Percentiles rank a stretch among this genome's conserved stretches.
Conservation (phyloP, 495 filamentous ascomycete genomes). For the Parathielavia appendiculata region DNA sequence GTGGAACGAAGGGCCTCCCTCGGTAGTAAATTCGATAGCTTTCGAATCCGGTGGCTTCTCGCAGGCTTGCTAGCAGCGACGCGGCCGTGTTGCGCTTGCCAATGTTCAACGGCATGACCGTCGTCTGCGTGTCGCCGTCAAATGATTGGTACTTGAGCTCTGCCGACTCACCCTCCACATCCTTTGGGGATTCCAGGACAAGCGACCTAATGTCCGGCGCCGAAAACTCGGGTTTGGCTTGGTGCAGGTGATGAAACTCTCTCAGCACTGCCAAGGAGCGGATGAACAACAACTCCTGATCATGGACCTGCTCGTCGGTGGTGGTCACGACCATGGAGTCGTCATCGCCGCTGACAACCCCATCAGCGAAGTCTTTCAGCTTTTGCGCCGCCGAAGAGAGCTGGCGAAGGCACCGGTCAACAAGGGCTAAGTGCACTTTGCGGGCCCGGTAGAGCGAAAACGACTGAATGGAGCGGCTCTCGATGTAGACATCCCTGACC, state of each 20-base stretch:
- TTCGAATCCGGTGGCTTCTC: conserved; percentile 62
- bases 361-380: conserved; percentile 47
- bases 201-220: conserved; percentile 45
- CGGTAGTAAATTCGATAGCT: conserved; percentile 56
- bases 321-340: conserved; percentile 47
- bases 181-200: conserved; percentile 35
- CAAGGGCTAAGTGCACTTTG: conserved; percentile 69
- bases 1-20: conserved; percentile 45
- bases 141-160: conserved; percentile 70
- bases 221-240: conserved; percentile 44
- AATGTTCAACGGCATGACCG: conserved; percentile 54
- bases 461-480: conserved; percentile 40
- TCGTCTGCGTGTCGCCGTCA: conserved; percentile 51
- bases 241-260: conserved; percentile 45
- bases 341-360: conserved; percentile 40
- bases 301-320: conserved; percentile 38
- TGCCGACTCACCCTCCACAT: conserved; percentile 53
- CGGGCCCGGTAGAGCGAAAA: conserved; percentile 43
- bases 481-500: conserved; percentile 66
- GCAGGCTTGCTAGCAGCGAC: conserved; percentile 59
- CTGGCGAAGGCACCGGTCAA: conserved; percentile 71
- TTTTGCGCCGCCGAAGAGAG: conserved; percentile 62
- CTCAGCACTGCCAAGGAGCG: conserved; percentile 55
- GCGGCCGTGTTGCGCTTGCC: conserved; percentile 65
- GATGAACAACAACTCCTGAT: conserved; percentile 58